Evolutionary conservation across 345 rosid genomes (phyloP), one percentile per base, ranked within the genome.

Genomic region (Erodium maritimum): DNA sequence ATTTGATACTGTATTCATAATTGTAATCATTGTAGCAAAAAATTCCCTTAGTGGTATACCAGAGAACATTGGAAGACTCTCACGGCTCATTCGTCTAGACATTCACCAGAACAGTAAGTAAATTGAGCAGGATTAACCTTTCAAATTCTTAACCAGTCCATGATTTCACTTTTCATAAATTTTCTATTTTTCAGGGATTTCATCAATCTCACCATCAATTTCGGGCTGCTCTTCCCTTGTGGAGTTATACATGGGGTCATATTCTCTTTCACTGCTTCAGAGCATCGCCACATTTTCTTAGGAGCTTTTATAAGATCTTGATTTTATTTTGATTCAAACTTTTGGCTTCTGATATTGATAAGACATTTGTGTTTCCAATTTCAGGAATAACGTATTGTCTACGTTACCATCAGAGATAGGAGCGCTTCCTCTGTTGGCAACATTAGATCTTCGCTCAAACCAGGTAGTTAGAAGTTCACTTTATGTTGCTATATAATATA

Each of bases 51-150:
- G 52, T 69, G 70, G 69, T 66, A 71, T 91, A 25, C 95, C 98
- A 19, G 87, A 86, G 63, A 79, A 67, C 69, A 70, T 91, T 34
- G 93, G 93, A 72, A 74, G 70, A 63, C 93, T 88, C 75, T 77
- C 87, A 13, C 82, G 73, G 66, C 88, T 91, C 73, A 79, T 91
- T 57, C 85, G 95, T 67, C 86, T 91, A 68, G 96, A 91, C 67
- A 84, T 88, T 73, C 98, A 84, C 67, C 96, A 84, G 69, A 91
- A 91, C 75, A 80, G 98, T 91, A 69, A 82, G 93, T 76, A 53
- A 61, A 65, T 53, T 23, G 37, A 66, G 48, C 12, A 21, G 48
- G n/a, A 20, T 16, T 50, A 17, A 21, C n/a, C 50, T 25, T 56
- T 50, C 24, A 33, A 20, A 52, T 21, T 23, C 21, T 57, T 54